Evolutionary conservation across 108 stramenopile species (phyloP).

Genomic region (Nannochloropsis salina): DNA sequence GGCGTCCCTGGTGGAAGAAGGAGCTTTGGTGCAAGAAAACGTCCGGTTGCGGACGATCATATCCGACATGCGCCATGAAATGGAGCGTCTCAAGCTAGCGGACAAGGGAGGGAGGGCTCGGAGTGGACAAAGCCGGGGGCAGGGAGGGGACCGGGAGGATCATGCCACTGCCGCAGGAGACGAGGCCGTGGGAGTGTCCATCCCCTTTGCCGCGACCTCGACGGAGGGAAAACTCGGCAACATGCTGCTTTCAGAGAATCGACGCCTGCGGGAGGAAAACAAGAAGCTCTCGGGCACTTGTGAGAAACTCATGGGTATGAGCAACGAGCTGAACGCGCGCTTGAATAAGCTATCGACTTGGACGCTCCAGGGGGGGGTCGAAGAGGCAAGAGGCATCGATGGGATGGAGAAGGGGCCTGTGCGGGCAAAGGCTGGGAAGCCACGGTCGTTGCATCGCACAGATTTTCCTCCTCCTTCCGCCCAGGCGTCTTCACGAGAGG

Average conservation of each 20-base stretch:
- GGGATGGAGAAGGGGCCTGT: not conserved
- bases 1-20: not conserved
- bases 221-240: not conserved
- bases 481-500: no score
- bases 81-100: not conserved
- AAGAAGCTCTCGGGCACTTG: not conserved
- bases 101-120: not conserved
- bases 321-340: not conserved
- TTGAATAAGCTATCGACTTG: slow-evolving; percentile 17
- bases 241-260: slow-evolving; percentile 10
- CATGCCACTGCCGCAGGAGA: no score
- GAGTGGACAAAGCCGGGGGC: not conserved
- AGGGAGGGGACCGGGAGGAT: not conserved
- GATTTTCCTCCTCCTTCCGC: no score
- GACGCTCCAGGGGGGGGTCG: not conserved
- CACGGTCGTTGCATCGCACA: no score
- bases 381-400: not conserved
- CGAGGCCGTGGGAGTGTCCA: no score
- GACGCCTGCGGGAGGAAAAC: not conserved
- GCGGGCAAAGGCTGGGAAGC: not conserved
- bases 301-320: slow-evolving; percentile 3
- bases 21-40: not conserved
- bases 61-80: not conserved
- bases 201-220: not conserved
- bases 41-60: not conserved